A percentile compares a stretch with the other conserved stretches of the same genome.
These are phyloP conservation scores for Russula sp. DNA, from an alignment of 768 basidiomycete genomes.

Conservation along the genomic window DNA sequence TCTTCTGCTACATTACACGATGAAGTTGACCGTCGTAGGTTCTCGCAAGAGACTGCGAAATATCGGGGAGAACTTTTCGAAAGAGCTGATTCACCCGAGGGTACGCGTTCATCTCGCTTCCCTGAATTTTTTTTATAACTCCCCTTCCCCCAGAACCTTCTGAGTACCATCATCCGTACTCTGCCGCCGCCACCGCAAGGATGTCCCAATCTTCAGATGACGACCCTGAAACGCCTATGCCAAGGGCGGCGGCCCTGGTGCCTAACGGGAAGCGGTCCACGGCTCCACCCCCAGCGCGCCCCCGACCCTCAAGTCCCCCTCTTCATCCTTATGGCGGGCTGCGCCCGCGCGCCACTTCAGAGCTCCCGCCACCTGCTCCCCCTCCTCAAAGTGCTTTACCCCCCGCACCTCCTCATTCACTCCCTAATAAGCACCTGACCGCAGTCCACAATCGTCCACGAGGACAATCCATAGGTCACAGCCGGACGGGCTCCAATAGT, in stretches of 20 bases:
- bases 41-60: constrained; percentile 21
- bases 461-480: constrained; percentile 46
- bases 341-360: constrained; percentile 49
- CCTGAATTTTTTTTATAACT: background rate
- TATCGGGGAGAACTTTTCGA: constrained; percentile 21
- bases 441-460: constrained; percentile 33
- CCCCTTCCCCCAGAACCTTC: background rate
- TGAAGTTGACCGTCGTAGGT: constrained; percentile 16
- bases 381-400: constrained; percentile 57
- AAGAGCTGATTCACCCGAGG: constrained; percentile 1
- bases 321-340: constrained; percentile 13
- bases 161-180: constrained; percentile 23
- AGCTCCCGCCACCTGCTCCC: constrained; percentile 57
- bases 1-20: constrained; percentile 26
- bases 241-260: background rate
- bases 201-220: constrained; percentile 8
- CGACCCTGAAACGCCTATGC: constrained; percentile 17
- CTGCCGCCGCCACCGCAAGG: constrained; percentile 17
- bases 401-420: constrained; percentile 41
- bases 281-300: constrained; percentile 22
- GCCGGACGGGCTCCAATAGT: constrained; percentile 47
- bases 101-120: background rate
- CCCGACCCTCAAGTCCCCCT: constrained; percentile 22
- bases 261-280: constrained; percentile 18
- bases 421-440: constrained; percentile 31